Evolutionary conservation across 1,284 basidiomycete genomes (phyloP).

Genomic region (Coriolopsis trogii): DNA sequence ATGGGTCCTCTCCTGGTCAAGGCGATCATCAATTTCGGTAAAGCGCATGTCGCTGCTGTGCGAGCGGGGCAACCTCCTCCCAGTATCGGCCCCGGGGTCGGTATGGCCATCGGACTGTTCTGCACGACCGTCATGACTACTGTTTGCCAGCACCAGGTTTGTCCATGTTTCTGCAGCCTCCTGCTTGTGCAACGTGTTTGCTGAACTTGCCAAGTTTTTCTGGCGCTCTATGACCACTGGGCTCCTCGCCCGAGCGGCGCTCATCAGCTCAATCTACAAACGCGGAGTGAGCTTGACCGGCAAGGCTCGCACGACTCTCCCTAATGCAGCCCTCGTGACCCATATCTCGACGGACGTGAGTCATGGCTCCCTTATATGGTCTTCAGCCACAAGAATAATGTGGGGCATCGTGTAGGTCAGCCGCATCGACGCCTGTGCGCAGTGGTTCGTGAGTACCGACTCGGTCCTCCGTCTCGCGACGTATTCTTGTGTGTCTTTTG

Average conservation of each 20-base stretch:
- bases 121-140: constrained; percentile 60
- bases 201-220: constrained; percentile 57
- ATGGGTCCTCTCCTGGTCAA: constrained; percentile 71
- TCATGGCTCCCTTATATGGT: constrained; percentile 5
- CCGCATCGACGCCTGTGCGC: constrained; percentile 58
- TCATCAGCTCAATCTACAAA: constrained; percentile 79
- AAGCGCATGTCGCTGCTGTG: constrained; percentile 45
- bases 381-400: background rate
- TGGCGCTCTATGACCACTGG: constrained; percentile 77
- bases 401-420: constrained; percentile 43
- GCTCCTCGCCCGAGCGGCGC: constrained; percentile 68
- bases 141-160: constrained; percentile 64
- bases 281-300: constrained; percentile 69
- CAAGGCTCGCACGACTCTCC: constrained; percentile 63
- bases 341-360: constrained; percentile 74
- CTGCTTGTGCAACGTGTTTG: background rate
- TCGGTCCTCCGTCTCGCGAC: background rate
- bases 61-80: constrained; percentile 41
- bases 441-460: constrained; percentile 68
- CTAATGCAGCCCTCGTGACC: constrained; percentile 74
- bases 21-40: constrained; percentile 70
- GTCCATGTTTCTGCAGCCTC: background rate
- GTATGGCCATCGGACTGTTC: constrained; percentile 74
- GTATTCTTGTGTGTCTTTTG: background rate
- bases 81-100: constrained; percentile 66